A percentile compares a stretch with the other conserved stretches of the same genome.
Conservation (phyloP, 805 yeast species). For the Kodamaea fukazawae region DNA sequence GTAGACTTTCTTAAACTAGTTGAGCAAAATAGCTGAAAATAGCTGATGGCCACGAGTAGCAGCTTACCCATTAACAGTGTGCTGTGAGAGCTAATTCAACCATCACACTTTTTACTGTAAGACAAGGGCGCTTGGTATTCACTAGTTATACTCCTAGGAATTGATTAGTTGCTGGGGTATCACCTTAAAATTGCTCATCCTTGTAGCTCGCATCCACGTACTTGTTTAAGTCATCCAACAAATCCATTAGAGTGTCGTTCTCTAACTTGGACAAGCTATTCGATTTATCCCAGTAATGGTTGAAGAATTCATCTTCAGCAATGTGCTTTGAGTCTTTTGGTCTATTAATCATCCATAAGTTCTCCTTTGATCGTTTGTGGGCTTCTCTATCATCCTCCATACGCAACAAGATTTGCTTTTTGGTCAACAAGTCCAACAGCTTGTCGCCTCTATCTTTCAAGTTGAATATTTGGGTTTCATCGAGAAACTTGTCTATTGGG, state of each 20-base stretch:
- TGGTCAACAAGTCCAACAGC: slow-evolving; percentile 24
- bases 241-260: slow-evolving; percentile 36
- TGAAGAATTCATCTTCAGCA: slow-evolving; percentile 36
- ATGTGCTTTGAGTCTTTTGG: slow-evolving; percentile 32
- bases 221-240: slow-evolving; percentile 52
- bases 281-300: slow-evolving; percentile 48
- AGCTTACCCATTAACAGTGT: no score
- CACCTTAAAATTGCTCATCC: slow-evolving; percentile 40
- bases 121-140: no score
- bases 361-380: slow-evolving; percentile 80
- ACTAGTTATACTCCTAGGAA: no score
- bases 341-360: slow-evolving; percentile 67
- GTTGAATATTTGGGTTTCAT: slow-evolving; percentile 27
- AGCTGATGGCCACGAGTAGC: no score
- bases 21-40: no score
- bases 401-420: slow-evolving; percentile 62
- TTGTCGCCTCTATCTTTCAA: slow-evolving; percentile 20
- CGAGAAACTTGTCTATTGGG: slow-evolving; percentile 14
- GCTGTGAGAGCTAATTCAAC: no score
- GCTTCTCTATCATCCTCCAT: slow-evolving; percentile 94
- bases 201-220: slow-evolving; percentile 54
- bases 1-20: no score
- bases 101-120: no score
- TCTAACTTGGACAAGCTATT: slow-evolving; percentile 50
- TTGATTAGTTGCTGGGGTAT: no score